These are phyloP conservation scores for Leccinum angustisporum DNA, from an alignment of 1,284 basidiomycete species.

Conservation along the genomic window DNA sequence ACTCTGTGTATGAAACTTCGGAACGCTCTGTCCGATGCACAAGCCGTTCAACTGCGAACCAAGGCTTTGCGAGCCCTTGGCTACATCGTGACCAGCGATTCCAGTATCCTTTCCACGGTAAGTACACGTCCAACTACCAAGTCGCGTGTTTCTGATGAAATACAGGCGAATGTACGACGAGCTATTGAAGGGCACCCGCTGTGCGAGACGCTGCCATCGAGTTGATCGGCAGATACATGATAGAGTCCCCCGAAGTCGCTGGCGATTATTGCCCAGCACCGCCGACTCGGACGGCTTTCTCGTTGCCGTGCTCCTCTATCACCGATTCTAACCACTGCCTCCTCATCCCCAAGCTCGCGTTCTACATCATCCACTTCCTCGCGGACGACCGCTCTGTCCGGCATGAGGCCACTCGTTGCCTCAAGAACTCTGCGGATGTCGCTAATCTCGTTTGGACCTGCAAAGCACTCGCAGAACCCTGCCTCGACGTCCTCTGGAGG, in stretches of 20 bases:
- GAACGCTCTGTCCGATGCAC: conserved; percentile 56
- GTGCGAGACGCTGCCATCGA: conserved; percentile 98
- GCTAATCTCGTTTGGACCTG: conserved; percentile 32
- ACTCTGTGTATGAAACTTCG: conserved; percentile 58
- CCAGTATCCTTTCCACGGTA: conserved; percentile 79
- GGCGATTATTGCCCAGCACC: conserved; percentile 61
- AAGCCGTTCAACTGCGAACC: conserved; percentile 68
- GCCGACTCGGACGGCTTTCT: neutral
- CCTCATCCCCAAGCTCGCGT: conserved; percentile 26
- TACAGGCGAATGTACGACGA: conserved; percentile 68
- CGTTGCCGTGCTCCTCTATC: neutral
- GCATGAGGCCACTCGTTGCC: conserved; percentile 18
- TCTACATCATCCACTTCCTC: conserved; percentile 27
- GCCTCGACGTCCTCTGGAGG: conserved; percentile 32
- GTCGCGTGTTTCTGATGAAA: conserved; percentile 8
- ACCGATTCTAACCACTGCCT: conserved; percentile 18
- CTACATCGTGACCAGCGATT: conserved; percentile 82
- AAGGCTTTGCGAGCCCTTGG: conserved; percentile 88
- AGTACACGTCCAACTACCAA: conserved; percentile 24
- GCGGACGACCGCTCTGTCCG: conserved; percentile 25
- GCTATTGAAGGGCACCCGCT: conserved; percentile 87
- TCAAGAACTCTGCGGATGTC: conserved; percentile 25
- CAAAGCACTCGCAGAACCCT: conserved; percentile 28
- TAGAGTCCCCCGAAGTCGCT: conserved; percentile 82
- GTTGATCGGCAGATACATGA: conserved; percentile 92